Conservation (phyloP, 768 basidiomycete genomes). For the Tulasnella sp. region DNA sequence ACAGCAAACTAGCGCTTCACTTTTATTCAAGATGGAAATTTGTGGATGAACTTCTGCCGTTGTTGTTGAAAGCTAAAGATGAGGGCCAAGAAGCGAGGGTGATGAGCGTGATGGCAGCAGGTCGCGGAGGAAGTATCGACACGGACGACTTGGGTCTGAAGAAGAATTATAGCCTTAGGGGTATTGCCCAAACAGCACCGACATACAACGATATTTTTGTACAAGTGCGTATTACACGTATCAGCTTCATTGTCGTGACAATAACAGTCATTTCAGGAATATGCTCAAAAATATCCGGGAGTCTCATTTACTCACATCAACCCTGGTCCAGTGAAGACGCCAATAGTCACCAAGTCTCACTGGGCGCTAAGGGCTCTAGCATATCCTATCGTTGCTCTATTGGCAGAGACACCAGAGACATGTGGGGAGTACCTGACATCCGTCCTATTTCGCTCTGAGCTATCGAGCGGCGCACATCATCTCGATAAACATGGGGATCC, state of each 20-base stretch:
- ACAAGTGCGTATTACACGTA: background rate
- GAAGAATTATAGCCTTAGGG: conserved; percentile 4
- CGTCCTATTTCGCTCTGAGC: background rate
- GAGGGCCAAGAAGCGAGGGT: conserved; percentile 16
- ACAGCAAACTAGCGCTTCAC: conserved; percentile 16
- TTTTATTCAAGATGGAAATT: conserved; percentile 19
- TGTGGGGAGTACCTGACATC: conserved; percentile 6
- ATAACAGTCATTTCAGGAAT: conserved; percentile 22
- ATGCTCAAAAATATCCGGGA: conserved; percentile 30
- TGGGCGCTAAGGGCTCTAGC: background rate
- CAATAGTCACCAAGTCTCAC: conserved; percentile 21
- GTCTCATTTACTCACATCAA: conserved; percentile 34
- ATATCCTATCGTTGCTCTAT: background rate
- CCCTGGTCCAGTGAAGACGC: conserved; percentile 34
- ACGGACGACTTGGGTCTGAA: conserved; percentile 14
- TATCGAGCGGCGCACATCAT: background rate
- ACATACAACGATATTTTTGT: conserved; percentile 14
- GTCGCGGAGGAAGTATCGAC: background rate
- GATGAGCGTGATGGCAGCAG: background rate
- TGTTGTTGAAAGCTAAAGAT: conserved; percentile 11
- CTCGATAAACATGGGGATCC: background rate
- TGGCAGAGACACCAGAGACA: background rate
- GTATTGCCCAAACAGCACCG: background rate
- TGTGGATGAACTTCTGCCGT: conserved; percentile 14
- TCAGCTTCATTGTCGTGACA: background rate